Conservation (phyloP, 495 filamentous ascomycete species). For the Hypomontagnella monticulosa region DNA sequence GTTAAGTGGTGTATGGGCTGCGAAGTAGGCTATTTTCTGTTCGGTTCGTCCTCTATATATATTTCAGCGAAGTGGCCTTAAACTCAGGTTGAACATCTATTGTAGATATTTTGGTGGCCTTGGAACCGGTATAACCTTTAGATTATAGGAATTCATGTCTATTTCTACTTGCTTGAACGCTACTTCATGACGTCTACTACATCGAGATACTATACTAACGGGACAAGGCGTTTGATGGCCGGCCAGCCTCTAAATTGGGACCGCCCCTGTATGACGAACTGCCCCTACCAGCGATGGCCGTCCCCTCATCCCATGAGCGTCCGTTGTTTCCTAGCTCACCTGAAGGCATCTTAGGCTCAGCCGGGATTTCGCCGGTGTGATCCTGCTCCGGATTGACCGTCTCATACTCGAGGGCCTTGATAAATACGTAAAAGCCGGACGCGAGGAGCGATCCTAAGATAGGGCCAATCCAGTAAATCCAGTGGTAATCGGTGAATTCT, state of each 20-base stretch:
- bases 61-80: no score
- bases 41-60: no score
- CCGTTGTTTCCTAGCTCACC: background rate
- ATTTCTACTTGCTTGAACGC: no score
- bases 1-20: no score
- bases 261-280: constrained; percentile 10
- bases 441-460: constrained; percentile 68
- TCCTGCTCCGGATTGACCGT: constrained; percentile 69
- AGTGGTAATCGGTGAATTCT: constrained; percentile 72
- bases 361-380: background rate
- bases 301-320: constrained; percentile 10
- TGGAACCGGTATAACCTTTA: no score
- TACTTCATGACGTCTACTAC: no score
- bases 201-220: no score
- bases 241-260: constrained; percentile 11
- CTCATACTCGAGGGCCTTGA: constrained; percentile 76
- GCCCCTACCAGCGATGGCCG: background rate
- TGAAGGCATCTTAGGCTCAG: background rate
- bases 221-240: background rate
- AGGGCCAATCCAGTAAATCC: constrained; percentile 76
- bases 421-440: constrained; percentile 71
- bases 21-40: no score
- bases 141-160: no score
- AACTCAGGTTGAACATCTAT: no score
- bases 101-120: no score